Conservation (phyloP, 2,329 filamentous ascomycete species). For the Microcyclospora pomicola region DNA sequence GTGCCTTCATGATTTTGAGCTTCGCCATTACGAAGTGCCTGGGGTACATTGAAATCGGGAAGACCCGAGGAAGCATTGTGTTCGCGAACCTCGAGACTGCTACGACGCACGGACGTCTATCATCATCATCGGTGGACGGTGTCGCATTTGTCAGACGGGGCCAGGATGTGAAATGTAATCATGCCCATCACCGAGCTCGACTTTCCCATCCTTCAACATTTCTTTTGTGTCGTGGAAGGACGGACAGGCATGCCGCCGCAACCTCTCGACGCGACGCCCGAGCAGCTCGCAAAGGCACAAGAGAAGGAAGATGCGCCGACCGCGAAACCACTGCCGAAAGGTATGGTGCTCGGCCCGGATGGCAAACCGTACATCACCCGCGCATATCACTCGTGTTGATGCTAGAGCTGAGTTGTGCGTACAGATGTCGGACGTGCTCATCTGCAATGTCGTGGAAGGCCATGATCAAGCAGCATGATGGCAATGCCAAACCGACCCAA, state of each 20-base stretch:
- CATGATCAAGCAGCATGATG: constrained; percentile 29
- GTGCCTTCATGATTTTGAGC: too few relatives aligned
- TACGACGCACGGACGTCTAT: too few relatives aligned
- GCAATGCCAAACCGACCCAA: constrained; percentile 8
- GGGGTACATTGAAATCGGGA: too few relatives aligned
- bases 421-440: constrained; percentile 58
- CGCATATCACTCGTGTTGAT: too few relatives aligned
- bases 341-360: constrained; percentile 63
- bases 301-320: constrained; percentile 15
- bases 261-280: constrained; percentile 20
- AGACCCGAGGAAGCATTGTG: too few relatives aligned
- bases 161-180: neutral
- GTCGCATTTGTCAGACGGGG: constrained; percentile 10
- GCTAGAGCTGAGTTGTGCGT: neutral
- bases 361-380: constrained; percentile 61
- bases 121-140: too few relatives aligned
- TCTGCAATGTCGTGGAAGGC: constrained; percentile 46
- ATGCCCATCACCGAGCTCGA: constrained; percentile 24
- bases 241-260: constrained; percentile 25
- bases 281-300: constrained; percentile 13
- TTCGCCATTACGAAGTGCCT: too few relatives aligned
- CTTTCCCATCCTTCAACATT: constrained; percentile 26
- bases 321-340: constrained; percentile 50
- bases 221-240: constrained; percentile 25
- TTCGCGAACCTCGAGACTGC: too few relatives aligned